Evolutionary conservation across 768 basidiomycete species (phyloP).

Genomic region (Mycena floridula): DNA sequence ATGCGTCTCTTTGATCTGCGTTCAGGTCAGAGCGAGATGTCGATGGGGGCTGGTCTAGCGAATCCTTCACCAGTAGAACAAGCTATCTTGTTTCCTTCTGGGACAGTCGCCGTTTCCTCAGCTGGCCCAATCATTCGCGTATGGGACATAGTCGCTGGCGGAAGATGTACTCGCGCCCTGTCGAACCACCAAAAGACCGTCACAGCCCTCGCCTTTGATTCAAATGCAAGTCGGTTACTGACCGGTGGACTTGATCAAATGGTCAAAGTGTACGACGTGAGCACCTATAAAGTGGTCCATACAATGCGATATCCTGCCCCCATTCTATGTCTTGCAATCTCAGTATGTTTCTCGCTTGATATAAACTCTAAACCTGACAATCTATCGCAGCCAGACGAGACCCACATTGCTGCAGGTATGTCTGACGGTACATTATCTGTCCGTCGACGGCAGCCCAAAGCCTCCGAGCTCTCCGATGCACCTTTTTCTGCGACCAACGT

Average conservation of each 20-base stretch:
- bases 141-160: slow-evolving; percentile 93
- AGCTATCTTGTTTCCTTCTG: slow-evolving; percentile 88
- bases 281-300: slow-evolving; percentile 91
- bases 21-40: slow-evolving; percentile 78
- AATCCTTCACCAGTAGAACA: slow-evolving; percentile 73
- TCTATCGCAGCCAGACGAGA: slow-evolving; percentile 80
- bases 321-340: slow-evolving; percentile 83
- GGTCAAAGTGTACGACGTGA: slow-evolving; percentile 97
- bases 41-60: slow-evolving; percentile 47
- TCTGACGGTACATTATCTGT: slow-evolving; percentile 98
- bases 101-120: slow-evolving; percentile 76
- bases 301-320: slow-evolving; percentile 98
- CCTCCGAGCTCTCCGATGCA: slow-evolving; percentile 43
- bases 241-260: slow-evolving; percentile 94
- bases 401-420: slow-evolving; percentile 96
- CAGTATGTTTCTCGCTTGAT: slow-evolving; percentile 47
- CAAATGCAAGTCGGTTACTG: slow-evolving; percentile 69
- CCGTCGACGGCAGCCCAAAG: slow-evolving; percentile 77
- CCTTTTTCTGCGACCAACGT: slow-evolving; percentile 32
- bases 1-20: slow-evolving; percentile 84
- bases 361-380: slow-evolving; percentile 5
- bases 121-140: slow-evolving; percentile 90
- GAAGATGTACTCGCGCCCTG: slow-evolving; percentile 81
- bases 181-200: slow-evolving; percentile 99
- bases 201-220: slow-evolving; percentile 79